These are phyloP conservation scores for Paramecium sonneborni DNA, from an alignment of 73 alveolate genomes.

Conservation along the genomic window DNA sequence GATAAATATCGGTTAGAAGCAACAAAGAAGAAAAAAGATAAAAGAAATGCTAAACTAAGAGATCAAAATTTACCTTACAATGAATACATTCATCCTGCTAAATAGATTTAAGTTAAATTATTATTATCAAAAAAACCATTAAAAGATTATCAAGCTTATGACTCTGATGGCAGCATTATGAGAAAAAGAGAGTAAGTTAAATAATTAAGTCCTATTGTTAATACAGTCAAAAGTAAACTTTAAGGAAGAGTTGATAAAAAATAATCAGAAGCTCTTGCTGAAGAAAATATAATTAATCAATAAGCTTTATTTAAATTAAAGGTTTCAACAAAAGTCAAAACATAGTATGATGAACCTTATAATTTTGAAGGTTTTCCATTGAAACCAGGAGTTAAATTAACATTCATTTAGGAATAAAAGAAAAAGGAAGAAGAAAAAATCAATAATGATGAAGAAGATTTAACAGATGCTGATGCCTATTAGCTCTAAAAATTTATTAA, in stretches of 20 bases:
- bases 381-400: not conserved
- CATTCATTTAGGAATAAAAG: not conserved
- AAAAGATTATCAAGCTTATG: not conserved
- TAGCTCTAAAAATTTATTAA: not conserved
- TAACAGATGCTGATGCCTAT: not conserved
- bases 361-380: conserved; percentile 6
- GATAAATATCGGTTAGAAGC: conserved; percentile 33
- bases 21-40: not conserved
- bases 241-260: not conserved
- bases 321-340: not conserved
- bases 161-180: conserved; percentile 18
- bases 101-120: not conserved
- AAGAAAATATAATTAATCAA: not conserved
- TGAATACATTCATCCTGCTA: not conserved
- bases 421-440: not conserved
- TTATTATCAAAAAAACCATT: not conserved
- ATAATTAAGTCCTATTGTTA: not conserved
- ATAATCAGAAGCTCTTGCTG: not conserved
- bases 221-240: not conserved
- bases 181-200: conserved; percentile 19
- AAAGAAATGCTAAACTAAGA: not conserved
- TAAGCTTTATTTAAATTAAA: not conserved
- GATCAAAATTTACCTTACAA: not conserved
- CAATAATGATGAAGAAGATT: not conserved
- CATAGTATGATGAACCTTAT: conserved; percentile 27